These are phyloP conservation scores for Apiotrichum laibachii DNA, from an alignment of 1,284 basidiomycete species.

Conservation along the genomic window DNA sequence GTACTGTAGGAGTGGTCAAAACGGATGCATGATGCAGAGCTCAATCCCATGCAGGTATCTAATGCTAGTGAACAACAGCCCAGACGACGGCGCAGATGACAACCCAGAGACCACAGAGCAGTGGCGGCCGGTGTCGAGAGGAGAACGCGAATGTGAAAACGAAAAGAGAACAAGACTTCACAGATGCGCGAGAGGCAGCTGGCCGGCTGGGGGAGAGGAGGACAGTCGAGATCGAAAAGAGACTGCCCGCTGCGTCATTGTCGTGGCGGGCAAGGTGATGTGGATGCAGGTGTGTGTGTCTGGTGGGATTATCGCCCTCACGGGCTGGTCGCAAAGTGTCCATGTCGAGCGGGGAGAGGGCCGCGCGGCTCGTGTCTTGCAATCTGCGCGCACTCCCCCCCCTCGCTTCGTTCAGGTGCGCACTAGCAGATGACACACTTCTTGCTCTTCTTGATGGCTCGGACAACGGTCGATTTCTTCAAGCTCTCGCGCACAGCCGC, in stretches of 20 bases:
- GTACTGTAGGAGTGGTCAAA: background rate
- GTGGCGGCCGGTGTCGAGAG: background rate
- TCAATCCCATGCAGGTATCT: constrained; percentile 14
- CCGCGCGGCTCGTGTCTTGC: too few relatives aligned
- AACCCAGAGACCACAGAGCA: too few relatives aligned
- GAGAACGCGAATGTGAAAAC: background rate
- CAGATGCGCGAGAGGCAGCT: too few relatives aligned
- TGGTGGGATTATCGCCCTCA: too few relatives aligned
- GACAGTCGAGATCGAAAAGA: too few relatives aligned
- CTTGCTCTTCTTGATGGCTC: constrained; percentile 61
- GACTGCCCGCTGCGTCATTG: too few relatives aligned
- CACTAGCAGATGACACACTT: constrained; percentile 72
- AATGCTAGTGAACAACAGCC: constrained; percentile 17
- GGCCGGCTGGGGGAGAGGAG: too few relatives aligned
- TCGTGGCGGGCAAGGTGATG: too few relatives aligned
- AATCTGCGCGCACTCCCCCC: background rate
- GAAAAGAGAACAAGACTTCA: too few relatives aligned
- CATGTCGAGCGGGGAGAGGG: too few relatives aligned
- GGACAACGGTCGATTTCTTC: constrained; percentile 63
- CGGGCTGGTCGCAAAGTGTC: too few relatives aligned
- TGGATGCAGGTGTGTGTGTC: too few relatives aligned
- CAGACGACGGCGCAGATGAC: background rate
- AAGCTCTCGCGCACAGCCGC: constrained; percentile 84
- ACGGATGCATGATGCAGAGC: constrained; percentile 4
- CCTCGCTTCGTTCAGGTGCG: background rate